phyloP scores from a whole-genome alignment of 2,329 filamentous ascomycete species.

The Pyrenophora seminiperda region DNA sequence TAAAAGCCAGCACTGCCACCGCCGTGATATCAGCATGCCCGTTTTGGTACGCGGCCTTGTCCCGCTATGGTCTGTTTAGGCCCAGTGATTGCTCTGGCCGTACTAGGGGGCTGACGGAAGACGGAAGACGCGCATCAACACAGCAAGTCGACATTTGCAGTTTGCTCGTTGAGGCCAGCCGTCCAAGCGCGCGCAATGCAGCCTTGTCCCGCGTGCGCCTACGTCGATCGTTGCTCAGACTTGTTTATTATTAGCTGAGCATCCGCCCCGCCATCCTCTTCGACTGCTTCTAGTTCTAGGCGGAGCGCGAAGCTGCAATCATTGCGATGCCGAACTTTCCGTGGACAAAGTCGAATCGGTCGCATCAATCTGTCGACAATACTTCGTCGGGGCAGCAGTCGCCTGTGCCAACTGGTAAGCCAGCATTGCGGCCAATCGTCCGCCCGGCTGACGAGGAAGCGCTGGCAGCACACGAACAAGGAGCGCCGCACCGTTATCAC shows the following conservation, averaged over 20 bases:
- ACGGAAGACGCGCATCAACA: slow-evolving; percentile 17
- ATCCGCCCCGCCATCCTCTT: slow-evolving; percentile 29
- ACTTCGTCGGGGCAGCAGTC: slow-evolving; percentile 40
- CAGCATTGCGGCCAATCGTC: slow-evolving; percentile 31
- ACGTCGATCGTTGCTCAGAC: slow-evolving; percentile 30
- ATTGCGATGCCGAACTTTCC: slow-evolving; percentile 47
- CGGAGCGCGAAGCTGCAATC: slow-evolving; percentile 29
- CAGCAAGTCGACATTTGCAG: slow-evolving; percentile 23
- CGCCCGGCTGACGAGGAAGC: slow-evolving; percentile 43
- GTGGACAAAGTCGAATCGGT: slow-evolving; percentile 48
- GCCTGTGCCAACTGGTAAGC: slow-evolving; percentile 44
- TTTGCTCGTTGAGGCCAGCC: slow-evolving; percentile 24
- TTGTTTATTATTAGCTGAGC: slow-evolving; percentile 45
- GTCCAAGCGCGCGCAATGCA: slow-evolving; percentile 27
- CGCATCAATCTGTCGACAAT: slow-evolving; percentile 46
- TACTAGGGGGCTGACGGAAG: slow-evolving; percentile 36
- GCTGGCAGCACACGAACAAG: slow-evolving; percentile 44
- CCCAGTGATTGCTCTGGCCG: slow-evolving; percentile 38
- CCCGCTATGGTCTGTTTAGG: slow-evolving; percentile 26
- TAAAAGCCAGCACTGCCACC: slow-evolving; percentile 42
- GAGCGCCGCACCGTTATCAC: slow-evolving; percentile 33
- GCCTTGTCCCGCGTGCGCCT: slow-evolving; percentile 20
- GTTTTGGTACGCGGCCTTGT: slow-evolving; percentile 24
- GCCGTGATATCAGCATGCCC: slow-evolving; percentile 35
- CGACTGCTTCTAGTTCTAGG: slow-evolving; percentile 21